Evolutionary conservation across 331 rosid species (phyloP), one percentile per base, ranked within the genome.

Genomic region (Rhamnella rubrinervis): DNA sequence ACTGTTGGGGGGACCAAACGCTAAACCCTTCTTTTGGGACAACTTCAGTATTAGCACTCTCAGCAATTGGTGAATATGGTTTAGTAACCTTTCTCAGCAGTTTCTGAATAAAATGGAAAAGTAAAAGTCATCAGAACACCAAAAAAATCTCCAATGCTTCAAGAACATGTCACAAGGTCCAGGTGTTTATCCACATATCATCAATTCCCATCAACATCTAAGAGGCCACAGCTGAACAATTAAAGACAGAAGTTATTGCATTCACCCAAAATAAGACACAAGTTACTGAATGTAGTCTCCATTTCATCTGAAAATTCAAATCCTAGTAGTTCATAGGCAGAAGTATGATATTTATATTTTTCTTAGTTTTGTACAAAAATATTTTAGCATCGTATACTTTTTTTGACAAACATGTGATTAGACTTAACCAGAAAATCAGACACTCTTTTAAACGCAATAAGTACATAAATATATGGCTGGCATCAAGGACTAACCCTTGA

Each of bases 61-160:
- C 89, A 40, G 75, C 79, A 77, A 64, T 61, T 17, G 98, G 96
- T 55, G 97, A 82, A 77, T 93, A 93, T 62, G 98, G 98, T 77
- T 83, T 85, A 47, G 86, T 81, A 72, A 84, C 83, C 67, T 71
- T 84, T 75, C 71, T 83, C 59, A 58, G 47, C 52, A 66, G 50
- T 66, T 75, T 89, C 98, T 93, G 87, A 63, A 81, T 39, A 46
- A 68, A 11, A 66, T 47, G 25, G 66, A 73, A 64, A 61, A 75
- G 49, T 8, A 3, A 64, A 26, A 20, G 11, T 47, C 7, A n/a
- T 12, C 20, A 61, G 37, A 68, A 70, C 65, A 8, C 61, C 59
- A 60, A 59, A 63, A 31, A 67, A 73, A 64, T 35, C 15, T 35
- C n/a, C 12, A 15, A 57, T 25, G 1, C 26, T 21, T 52, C 16